A percentile compares a stretch with the other conserved stretches of the same genome.
These are phyloP conservation scores for Metschnikowia picachoensis DNA, from an alignment of 805 yeast genomes.

Conservation along the genomic window DNA sequence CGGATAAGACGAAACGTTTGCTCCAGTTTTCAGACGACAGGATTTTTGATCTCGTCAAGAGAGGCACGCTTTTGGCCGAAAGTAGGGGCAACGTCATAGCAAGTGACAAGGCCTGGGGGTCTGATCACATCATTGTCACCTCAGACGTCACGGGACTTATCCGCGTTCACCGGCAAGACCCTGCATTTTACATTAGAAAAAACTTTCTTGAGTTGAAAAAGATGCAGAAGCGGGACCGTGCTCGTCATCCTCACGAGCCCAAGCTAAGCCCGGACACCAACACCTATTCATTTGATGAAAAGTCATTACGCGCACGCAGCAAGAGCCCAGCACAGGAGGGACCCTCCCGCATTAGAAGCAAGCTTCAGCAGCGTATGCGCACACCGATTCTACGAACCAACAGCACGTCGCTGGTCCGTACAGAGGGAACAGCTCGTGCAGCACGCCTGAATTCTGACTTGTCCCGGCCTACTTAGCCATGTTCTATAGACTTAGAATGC, in stretches of 20 bases:
- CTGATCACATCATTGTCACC: slow-evolving; percentile 60
- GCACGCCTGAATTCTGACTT: slow-evolving; percentile 9
- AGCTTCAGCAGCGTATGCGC: slow-evolving; percentile 6
- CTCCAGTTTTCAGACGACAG: slow-evolving; percentile 75
- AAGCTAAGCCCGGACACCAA: not conserved
- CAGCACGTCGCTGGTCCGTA: not conserved
- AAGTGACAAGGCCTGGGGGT: slow-evolving; percentile 7
- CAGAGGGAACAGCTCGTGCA: not conserved
- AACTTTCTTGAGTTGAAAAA: slow-evolving; percentile 14
- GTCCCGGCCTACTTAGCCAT: not conserved
- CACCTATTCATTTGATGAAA: not conserved
- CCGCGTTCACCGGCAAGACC: slow-evolving; percentile 76
- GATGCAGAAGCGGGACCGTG: slow-evolving; percentile 1
- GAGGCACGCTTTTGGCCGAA: slow-evolving; percentile 17
- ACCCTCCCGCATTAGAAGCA: slow-evolving; percentile 3
- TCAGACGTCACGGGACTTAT: slow-evolving; percentile 73
- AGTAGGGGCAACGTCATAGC: slow-evolving; percentile 2
- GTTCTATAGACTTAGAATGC: no score
- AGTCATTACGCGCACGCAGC: slow-evolving; percentile 4
- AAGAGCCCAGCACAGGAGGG: slow-evolving; percentile 11
- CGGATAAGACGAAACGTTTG: slow-evolving; percentile 58
- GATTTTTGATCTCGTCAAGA: slow-evolving; percentile 55
- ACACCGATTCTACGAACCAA: slow-evolving; percentile 1
- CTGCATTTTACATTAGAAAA: slow-evolving; percentile 45
- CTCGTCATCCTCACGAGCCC: not conserved